phyloP scores from a whole-genome alignment of 73 alveolate species.

The Paraurostyla sp. region DNA sequence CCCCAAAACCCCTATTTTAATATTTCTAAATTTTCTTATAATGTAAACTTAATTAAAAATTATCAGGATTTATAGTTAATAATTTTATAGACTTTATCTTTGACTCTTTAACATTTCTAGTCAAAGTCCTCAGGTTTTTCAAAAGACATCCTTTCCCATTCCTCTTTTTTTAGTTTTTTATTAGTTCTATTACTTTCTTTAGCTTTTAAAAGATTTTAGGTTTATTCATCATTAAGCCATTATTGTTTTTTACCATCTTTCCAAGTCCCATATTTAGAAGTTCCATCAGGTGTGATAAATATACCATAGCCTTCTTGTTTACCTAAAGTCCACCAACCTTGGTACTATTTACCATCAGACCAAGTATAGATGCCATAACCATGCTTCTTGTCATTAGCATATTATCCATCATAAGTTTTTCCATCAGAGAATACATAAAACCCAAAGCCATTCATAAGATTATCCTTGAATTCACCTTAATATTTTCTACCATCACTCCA shows the following conservation, averaged over 20 bases:
- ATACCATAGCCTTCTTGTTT: slow-evolving; percentile 62
- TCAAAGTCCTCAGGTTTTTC: slow-evolving; percentile 23
- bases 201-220: background rate
- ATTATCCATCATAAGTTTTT: slow-evolving; percentile 70
- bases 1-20: no score
- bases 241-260: slow-evolving; percentile 23
- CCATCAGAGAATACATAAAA: slow-evolving; percentile 80
- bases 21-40: no score
- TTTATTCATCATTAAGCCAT: background rate
- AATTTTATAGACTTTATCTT: background rate
- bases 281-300: background rate
- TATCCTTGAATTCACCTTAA: slow-evolving; percentile 78
- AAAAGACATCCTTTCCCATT: background rate
- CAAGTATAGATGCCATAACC: slow-evolving; percentile 62
- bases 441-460: slow-evolving; percentile 80
- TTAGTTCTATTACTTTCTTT: background rate
- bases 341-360: slow-evolving; percentile 58
- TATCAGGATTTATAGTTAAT: no score
- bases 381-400: slow-evolving; percentile 44
- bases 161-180: background rate
- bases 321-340: slow-evolving; percentile 45
- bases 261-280: background rate
- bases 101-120: background rate
- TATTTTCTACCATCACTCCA: slow-evolving; percentile 82
- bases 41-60: no score